These are phyloP conservation scores for Dictyophora rubrovolvata DNA, from an alignment of 768 basidiomycete species.

Conservation along the genomic window DNA sequence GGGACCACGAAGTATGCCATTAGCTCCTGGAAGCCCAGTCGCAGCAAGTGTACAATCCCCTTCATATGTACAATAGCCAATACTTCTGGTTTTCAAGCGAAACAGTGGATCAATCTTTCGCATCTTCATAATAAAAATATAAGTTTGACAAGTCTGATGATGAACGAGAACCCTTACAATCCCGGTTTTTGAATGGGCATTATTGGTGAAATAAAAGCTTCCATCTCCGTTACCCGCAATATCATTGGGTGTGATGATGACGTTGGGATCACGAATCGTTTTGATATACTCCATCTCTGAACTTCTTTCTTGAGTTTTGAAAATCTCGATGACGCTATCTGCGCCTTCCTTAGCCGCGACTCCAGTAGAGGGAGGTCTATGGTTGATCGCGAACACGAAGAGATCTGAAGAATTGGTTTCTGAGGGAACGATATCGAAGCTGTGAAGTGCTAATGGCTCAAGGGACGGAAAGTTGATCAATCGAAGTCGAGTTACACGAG, in stretches of 20 bases:
- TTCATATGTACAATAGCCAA: constrained; percentile 56
- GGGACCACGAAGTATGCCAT: constrained; percentile 43
- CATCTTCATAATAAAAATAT: constrained; percentile 19
- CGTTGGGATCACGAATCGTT: constrained; percentile 41
- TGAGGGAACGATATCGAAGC: constrained; percentile 59
- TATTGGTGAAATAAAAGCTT: constrained; percentile 64
- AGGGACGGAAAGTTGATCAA: constrained; percentile 27
- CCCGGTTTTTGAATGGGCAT: constrained; percentile 44
- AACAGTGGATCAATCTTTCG: constrained; percentile 22
- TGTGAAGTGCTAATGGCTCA: constrained; percentile 41
- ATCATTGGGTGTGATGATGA: constrained; percentile 61
- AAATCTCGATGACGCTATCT: constrained; percentile 63
- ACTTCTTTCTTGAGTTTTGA: constrained; percentile 40
- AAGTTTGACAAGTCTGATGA: constrained; percentile 40
- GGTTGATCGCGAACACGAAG: constrained; percentile 64
- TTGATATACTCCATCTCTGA: constrained; percentile 38
- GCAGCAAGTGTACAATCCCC: constrained; percentile 47
- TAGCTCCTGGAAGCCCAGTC: constrained; percentile 38
- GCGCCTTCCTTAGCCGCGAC: constrained; percentile 41
- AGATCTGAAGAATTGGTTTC: constrained; percentile 35
- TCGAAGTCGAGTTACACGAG: constrained; percentile 34
- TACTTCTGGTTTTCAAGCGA: constrained; percentile 29
- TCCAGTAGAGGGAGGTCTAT: constrained; percentile 40
- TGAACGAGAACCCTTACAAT: constrained; percentile 28
- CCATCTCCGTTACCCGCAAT: constrained; percentile 57